Conservation (phyloP, 1,284 basidiomycete species). For the Malassezia caprae region DNA sequence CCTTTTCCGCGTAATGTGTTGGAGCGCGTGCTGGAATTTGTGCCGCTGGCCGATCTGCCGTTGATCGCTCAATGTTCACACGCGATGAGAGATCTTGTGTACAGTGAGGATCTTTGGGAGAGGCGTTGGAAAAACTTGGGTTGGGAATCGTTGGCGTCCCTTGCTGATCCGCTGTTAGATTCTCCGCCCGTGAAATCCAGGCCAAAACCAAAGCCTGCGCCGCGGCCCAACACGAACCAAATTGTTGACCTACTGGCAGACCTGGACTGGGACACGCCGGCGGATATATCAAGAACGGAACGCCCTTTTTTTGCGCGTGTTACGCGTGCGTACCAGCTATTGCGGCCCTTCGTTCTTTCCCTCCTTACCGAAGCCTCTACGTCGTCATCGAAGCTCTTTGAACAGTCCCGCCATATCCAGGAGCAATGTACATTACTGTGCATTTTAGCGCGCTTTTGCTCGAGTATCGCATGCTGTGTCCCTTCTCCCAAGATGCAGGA, state of each 20-base stretch:
- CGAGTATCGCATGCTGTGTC: not conserved
- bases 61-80: not conserved
- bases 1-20: not conserved
- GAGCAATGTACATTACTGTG: constrained; percentile 8
- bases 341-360: constrained; percentile 3
- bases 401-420: not conserved
- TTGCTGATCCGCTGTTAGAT: constrained; percentile 8
- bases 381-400: constrained; percentile 12
- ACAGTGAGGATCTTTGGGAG: constrained; percentile 12
- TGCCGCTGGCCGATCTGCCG: constrained; percentile 7
- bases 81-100: not conserved
- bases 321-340: not conserved
- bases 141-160: not conserved
- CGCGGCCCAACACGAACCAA: not conserved
- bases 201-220: not conserved
- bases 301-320: constrained; percentile 8
- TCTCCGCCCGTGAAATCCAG: not conserved
- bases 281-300: not conserved
- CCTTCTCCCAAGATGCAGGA: not conserved
- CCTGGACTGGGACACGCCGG: constrained; percentile 1
- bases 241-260: constrained; percentile 8
- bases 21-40: constrained; percentile 1
- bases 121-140: constrained; percentile 1
- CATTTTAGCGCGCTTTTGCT: constrained; percentile 4
- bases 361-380: not conserved